Evolutionary conservation across 768 basidiomycete species (phyloP), one percentile per base, ranked within the genome.

Genomic region (Kwoniella botswanensis): DNA sequence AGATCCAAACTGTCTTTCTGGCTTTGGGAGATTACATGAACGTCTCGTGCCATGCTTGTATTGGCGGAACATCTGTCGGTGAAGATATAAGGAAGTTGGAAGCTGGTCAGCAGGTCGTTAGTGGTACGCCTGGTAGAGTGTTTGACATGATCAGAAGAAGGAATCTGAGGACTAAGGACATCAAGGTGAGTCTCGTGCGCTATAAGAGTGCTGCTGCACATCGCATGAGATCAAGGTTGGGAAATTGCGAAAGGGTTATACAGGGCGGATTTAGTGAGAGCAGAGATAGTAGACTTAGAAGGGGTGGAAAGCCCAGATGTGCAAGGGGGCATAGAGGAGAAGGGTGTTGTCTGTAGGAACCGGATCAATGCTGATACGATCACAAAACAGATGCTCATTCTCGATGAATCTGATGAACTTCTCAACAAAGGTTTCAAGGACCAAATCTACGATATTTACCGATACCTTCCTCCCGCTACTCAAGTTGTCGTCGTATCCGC

Each of bases 21-120:
- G 96, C 96, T 29, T 86, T 99, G 43, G 96, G 96, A 60, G 95
- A 98, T 87, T 98, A 98, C 84, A 96, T 98, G 95, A 97, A 97
- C 82, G 93, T 99, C 70, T 94, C 97, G 82, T 98, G 96, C 84
- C 94, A 98, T 83, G 95, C 94, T 55, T 97, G 95, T 85, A 97
- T 98, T 81, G 96, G 96, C 55, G 96, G 96, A 55, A 96, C 94
- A 2, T 93, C 93, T 50, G 94, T 99, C 76, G 93, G 94, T 18
- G 96, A 99, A 86, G 96, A 97, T 81, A 98, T 98, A 79, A 88
- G 93, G 71, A 97, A 98, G 86, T 88, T 99, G 59, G 94, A 97
- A 84, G 94, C 97, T 71, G 96, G 96, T 24, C 94, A 96, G 78
- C 96, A 98, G 84, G 92, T 98, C 71, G 93, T 99, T 43, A 95